Conservation (phyloP, 2,329 filamentous ascomycete species). For the Penicillium brevicompactum region DNA sequence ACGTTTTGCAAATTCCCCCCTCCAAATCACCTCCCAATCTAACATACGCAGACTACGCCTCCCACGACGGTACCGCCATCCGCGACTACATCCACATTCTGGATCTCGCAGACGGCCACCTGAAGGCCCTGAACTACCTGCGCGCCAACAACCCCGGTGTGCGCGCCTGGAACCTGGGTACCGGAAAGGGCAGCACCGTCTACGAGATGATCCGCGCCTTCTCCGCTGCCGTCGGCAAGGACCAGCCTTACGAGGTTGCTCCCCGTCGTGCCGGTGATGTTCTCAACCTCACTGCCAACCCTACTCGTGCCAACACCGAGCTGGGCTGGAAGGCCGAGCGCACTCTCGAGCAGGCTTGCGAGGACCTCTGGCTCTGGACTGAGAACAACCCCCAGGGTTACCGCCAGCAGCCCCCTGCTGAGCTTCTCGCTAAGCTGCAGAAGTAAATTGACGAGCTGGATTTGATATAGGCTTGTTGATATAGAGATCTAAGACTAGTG, state of each 20-base stretch:
- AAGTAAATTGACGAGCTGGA: slow-evolving; percentile 29
- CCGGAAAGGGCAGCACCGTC: slow-evolving; percentile 90
- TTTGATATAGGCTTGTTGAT: slow-evolving; percentile 11
- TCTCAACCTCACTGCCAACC: slow-evolving; percentile 90
- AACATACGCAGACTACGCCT: slow-evolving; percentile 69
- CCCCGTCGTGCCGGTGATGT: slow-evolving; percentile 85
- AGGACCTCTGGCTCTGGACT: slow-evolving; percentile 95
- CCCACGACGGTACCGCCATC: slow-evolving; percentile 50
- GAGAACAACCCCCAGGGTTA: slow-evolving; percentile 96
- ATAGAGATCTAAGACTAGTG: slow-evolving; percentile 8
- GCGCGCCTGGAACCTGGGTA: slow-evolving; percentile 94
- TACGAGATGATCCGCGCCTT: slow-evolving; percentile 98
- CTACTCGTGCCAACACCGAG: slow-evolving; percentile 82
- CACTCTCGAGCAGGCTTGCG: slow-evolving; percentile 89
- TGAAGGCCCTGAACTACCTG: slow-evolving; percentile 69
- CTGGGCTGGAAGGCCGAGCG: slow-evolving; percentile 89
- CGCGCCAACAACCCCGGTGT: slow-evolving; percentile 70
- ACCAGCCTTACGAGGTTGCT: slow-evolving; percentile 84
- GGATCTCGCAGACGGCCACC: slow-evolving; percentile 55
- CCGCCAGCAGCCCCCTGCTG: slow-evolving; percentile 82
- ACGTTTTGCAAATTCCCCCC: slow-evolving; percentile 38
- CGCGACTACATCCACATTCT: slow-evolving; percentile 75
- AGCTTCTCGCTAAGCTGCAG: slow-evolving; percentile 65
- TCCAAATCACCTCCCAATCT: background rate
- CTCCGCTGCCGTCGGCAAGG: slow-evolving; percentile 78